phyloP scores from a whole-genome alignment of 495 filamentous ascomycete genomes.

The Rhypophila decipiens region DNA sequence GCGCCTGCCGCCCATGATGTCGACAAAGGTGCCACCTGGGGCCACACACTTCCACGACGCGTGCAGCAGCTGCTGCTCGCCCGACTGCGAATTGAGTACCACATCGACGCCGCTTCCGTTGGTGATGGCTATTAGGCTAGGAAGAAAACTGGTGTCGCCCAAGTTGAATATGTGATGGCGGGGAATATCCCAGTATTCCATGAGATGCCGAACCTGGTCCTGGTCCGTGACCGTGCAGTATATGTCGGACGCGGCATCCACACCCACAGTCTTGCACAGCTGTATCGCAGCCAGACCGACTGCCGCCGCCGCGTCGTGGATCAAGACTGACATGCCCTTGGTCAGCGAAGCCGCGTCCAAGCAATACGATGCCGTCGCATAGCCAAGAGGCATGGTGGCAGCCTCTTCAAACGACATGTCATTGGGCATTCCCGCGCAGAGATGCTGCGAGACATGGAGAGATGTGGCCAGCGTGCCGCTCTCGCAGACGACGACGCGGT shows the following conservation, averaged over 20 bases:
- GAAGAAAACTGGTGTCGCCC: constrained; percentile 25
- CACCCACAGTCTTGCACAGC: constrained; percentile 4
- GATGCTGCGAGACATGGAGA: not conserved
- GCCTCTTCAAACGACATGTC: constrained; percentile 34
- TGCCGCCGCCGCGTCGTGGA: constrained; percentile 42
- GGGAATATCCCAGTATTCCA: constrained; percentile 31
- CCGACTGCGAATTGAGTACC: not conserved
- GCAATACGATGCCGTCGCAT: constrained; percentile 33
- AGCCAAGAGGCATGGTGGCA: constrained; percentile 37
- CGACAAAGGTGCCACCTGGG: constrained; percentile 44
- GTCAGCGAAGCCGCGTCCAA: constrained; percentile 16
- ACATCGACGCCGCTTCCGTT: constrained; percentile 28
- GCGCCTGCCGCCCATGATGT: constrained; percentile 41
- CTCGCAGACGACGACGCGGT: constrained; percentile 35
- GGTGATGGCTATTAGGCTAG: constrained; percentile 37
- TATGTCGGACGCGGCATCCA: constrained; percentile 32
- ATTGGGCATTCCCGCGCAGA: constrained; percentile 24
- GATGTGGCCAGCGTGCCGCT: constrained; percentile 26
- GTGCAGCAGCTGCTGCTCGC: constrained; percentile 36
- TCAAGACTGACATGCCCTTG: constrained; percentile 28
- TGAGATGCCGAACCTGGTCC: constrained; percentile 34
- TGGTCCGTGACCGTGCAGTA: constrained; percentile 42
- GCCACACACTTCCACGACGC: constrained; percentile 43
- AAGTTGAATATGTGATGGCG: constrained; percentile 33
- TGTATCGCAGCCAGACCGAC: constrained; percentile 37